Base-by-base conservation (phyloP, 345 rosid species). In the Bretschneidera sinensis region DNA sequence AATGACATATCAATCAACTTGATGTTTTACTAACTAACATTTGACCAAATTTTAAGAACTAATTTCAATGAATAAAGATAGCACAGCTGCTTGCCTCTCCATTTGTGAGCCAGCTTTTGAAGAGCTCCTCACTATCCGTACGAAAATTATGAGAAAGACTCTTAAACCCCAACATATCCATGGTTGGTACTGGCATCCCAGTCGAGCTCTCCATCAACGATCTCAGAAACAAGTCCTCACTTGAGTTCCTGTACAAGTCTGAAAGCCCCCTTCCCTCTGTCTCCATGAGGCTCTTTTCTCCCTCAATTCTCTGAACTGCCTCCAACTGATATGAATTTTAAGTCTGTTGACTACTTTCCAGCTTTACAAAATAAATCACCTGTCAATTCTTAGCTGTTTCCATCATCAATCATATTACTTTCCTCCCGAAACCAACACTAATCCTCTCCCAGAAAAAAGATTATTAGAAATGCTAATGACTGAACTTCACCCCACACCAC, bases 101-200 rank as follows among this genome's bases (percentile, higher is more conserved):
- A 68, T 68, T 83, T 0, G 78, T 79, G 47, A 86, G 92, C 92
- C 92, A 86, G 71, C 75, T 76, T 63, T 77, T 81, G 84, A 86
- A 86, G 59, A 86, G 87, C 68, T 86, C 92, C 71, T 86, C 92
- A 17, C 92, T 86, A 21, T 86, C 85, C 0, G 85, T 28, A 6
- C 85, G 85, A 20, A 81, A 73, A 61, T 69, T 76, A 21, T 74
- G 84, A n/a, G 85, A 71, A 35, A 81, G 74, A 58, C 75, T 80
- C 74, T 75, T 74, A 34, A 86, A 78, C 31, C 89, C 92, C 57
- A 80, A 54, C 81, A 76, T 76, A 69, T 83, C 89, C 87, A 80
- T 74, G 10, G 77, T 72, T 0, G 92, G 89, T 0, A 59, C 69
- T 0, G 80, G 79, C 81, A 83, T 59, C 47, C 81, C 81, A 22